A percentile compares a stretch with the other conserved stretches of the same genome.
Evolutionary conservation across 257 asterid species (phyloP).

Genomic region (Lycium barbarum): DNA sequence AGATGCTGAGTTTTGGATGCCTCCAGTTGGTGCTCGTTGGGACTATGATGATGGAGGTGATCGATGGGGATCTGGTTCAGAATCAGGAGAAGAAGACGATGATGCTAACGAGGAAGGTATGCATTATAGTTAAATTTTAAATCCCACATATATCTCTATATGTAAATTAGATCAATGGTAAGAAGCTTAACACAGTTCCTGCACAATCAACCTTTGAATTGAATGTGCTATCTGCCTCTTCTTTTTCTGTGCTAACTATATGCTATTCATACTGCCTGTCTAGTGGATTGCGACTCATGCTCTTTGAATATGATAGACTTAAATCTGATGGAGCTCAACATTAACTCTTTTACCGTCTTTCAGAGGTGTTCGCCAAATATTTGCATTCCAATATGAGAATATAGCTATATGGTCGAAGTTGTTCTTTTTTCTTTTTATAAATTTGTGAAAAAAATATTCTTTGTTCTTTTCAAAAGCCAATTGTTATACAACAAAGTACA

Average conservation of each 20-base stretch:
- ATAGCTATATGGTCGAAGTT: not conserved
- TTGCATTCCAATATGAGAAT: not conserved
- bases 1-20: conserved; percentile 85
- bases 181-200: not conserved
- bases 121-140: not conserved
- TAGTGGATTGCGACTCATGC: not conserved
- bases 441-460: not conserved
- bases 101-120: conserved; percentile 65
- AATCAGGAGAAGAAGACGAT: conserved; percentile 60
- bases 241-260: not conserved
- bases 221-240: not conserved
- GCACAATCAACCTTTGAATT: conserved; percentile 20
- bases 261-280: not conserved
- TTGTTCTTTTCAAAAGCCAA: not conserved
- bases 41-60: conserved; percentile 90
- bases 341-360: not conserved
- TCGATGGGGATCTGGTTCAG: conserved; percentile 80
- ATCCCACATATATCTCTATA: not conserved
- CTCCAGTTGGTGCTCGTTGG: conserved; percentile 93
- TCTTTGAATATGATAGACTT: not conserved
- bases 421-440: not conserved
- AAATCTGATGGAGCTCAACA: conserved; percentile 9
- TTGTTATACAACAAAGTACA: not conserved
- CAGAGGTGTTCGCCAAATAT: not conserved
- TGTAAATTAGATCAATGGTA: not conserved